These are phyloP conservation scores for Vaccinium macrocarpon DNA, from an alignment of 148 eudicot species.

Conservation along the genomic window DNA sequence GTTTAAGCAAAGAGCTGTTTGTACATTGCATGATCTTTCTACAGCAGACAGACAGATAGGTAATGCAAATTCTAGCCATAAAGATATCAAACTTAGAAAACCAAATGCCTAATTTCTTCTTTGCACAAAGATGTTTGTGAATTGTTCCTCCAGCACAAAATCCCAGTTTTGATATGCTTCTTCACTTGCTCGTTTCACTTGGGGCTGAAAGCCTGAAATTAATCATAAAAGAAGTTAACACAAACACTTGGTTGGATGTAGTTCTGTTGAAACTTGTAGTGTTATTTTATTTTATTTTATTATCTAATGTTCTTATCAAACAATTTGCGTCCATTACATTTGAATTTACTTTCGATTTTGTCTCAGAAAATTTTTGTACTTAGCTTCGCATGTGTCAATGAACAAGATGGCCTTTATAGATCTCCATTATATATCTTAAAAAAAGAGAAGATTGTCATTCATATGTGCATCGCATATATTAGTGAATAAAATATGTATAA, in stretches of 20 bases:
- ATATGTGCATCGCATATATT: no score
- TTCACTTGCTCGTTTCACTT: constrained; percentile 35
- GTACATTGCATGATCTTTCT: constrained; percentile 34
- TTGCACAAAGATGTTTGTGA: background rate
- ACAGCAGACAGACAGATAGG: constrained; percentile 25
- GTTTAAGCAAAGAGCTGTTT: constrained; percentile 27
- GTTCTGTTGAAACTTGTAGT: background rate
- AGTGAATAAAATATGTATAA: no score
- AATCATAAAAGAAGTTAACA: constrained; percentile 1
- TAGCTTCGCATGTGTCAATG: no score
- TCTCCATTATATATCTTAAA: no score
- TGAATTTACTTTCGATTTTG: no score
- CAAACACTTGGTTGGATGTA: background rate
- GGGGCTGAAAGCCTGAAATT: constrained; percentile 79
- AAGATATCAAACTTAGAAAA: constrained; percentile 23
- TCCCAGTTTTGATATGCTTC: background rate
- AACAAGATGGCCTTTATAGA: no score
- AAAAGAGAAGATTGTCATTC: no score
- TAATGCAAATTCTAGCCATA: constrained; percentile 24
- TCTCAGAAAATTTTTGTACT: no score
- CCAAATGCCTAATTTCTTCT: constrained; percentile 7
- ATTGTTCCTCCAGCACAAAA: constrained; percentile 16
- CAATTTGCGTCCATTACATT: background rate
- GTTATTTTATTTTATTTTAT: background rate
- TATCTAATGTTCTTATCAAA: background rate